A percentile compares a stretch with the other conserved stretches of the same genome.
Evolutionary conservation across 179 eudicot species (phyloP).

Genomic region (Corrigiola litoralis): DNA sequence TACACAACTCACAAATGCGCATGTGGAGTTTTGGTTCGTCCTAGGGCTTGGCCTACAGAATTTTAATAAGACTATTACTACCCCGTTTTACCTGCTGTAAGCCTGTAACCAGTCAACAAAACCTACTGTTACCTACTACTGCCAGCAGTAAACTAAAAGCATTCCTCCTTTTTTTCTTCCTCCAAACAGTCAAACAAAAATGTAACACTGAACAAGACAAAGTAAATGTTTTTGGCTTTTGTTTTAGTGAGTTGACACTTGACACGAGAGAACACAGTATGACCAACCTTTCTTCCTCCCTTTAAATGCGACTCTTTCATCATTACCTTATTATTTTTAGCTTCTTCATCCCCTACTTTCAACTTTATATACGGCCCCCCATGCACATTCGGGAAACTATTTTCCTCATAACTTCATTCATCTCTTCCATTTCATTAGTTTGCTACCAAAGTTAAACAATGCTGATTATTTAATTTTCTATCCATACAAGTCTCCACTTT

Average conservation of each 20-base stretch:
- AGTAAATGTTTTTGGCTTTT: neutral
- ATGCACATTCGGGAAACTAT: constrained; percentile 13
- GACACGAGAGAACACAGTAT: constrained; percentile 23
- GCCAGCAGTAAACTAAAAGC: constrained; percentile 11
- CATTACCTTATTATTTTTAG: constrained; percentile 38
- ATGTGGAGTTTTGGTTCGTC: too few species aligned
- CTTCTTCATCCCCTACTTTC: constrained; percentile 10
- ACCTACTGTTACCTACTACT: too few species aligned
- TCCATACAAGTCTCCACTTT: neutral
- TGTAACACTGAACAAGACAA: constrained; percentile 16
- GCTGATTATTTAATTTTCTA: neutral
- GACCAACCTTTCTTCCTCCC: neutral
- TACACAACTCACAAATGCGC: too few species aligned
- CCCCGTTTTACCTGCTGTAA: too few species aligned
- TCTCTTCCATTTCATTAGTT: constrained; percentile 2
- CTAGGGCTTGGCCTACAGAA: too few species aligned
- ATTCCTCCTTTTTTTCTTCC: neutral
- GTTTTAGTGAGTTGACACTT: constrained; percentile 15
- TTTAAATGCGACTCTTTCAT: constrained; percentile 6
- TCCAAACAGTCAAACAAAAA: constrained; percentile 11
- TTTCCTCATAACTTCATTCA: constrained; percentile 11
- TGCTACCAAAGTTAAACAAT: neutral
- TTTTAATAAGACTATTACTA: too few species aligned
- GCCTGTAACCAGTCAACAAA: too few species aligned
- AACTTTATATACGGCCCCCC: constrained; percentile 24